Evolutionary conservation across 2,329 filamentous ascomycete genomes (phyloP).

Genomic region (Fusarium abutilonis): DNA sequence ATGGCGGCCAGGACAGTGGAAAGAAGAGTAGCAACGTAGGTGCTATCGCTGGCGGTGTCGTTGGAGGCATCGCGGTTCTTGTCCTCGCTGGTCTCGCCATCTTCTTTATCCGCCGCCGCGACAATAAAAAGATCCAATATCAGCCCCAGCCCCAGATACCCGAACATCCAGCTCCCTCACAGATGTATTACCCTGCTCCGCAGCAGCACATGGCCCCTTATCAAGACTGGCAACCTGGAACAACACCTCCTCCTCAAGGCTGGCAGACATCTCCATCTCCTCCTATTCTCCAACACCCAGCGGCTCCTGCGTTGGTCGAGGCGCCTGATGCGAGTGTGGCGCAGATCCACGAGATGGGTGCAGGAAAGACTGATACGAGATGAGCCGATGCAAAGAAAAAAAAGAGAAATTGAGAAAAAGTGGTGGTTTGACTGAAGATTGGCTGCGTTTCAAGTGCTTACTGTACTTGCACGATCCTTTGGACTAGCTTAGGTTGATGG

Average conservation of each 20-base stretch:
- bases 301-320: constrained; percentile 6
- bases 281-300: not conserved
- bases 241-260: constrained; percentile 10
- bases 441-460: constrained; percentile 22
- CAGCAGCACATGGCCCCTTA: constrained; percentile 22
- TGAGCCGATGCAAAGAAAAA: constrained; percentile 3
- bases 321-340: constrained; percentile 15
- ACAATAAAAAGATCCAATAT: constrained; percentile 14
- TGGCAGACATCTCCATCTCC: constrained; percentile 19
- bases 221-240: constrained; percentile 20
- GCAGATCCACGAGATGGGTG: constrained; percentile 22
- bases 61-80: constrained; percentile 26
- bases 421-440: not conserved
- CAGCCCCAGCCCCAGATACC: constrained; percentile 13
- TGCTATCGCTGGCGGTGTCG: constrained; percentile 30
- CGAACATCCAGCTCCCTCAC: constrained; percentile 9
- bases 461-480: not conserved
- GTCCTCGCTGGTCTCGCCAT: constrained; percentile 13
- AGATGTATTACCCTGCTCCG: constrained; percentile 17
- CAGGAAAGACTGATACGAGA: constrained; percentile 1
- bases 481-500: not conserved
- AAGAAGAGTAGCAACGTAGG: constrained; percentile 14
- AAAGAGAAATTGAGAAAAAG: not conserved
- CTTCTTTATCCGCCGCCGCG: constrained; percentile 29
- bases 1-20: not conserved